Evolutionary conservation across 2,329 filamentous ascomycete species (phyloP), one percentile per base, ranked within the genome.

Genomic region (Neodidymelliopsis sp.): DNA sequence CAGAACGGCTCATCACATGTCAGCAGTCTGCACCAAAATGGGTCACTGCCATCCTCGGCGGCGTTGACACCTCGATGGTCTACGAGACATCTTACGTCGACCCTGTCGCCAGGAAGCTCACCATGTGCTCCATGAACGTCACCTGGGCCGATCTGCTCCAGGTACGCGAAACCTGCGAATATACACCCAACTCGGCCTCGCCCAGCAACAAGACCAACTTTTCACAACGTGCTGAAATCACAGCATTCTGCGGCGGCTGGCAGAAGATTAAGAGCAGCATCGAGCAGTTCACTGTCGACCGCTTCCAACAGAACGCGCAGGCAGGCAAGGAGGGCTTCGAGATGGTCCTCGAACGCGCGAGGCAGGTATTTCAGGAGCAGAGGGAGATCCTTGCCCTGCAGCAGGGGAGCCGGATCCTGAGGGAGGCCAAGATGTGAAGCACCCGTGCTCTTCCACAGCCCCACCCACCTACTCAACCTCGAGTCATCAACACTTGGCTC

Each of bases 11-110:
- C 38, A 85, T 85, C 48, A 84, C 82, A 39, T 84, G 82, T 76
- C 78, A 79, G 58, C 82, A 85, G 72, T 78, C 77, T n/a, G 85
- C 88, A 0, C 90, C 90, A 2, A 86, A 90, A 65, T 93, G 89
- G 89, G 81, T 99, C 45, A 84, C 86, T 69, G 83, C 85, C 16
- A 78, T 97, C 42, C 83, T 97, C 62, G 92, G 92, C 55, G 84
- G 86, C 63, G 82, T 84, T 60, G 88, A 94, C 54, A 89, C 88
- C 52, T 93, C 88, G 57, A 89, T 93, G 74, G 91, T 97, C 60
- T 96, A 93, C 75, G 94, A 99, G 79, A 89, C 92, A 33, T 96
- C 90, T 50, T 97, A 97, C 74, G 93, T 99, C 69, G 91, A 97
- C 74, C 90, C 90, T 1, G 68, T 74, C 30, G 80, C 81, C 54